Base-by-base conservation (phyloP, 2,329 filamentous ascomycete genomes). In the Colletotrichum kahawae region DNA sequence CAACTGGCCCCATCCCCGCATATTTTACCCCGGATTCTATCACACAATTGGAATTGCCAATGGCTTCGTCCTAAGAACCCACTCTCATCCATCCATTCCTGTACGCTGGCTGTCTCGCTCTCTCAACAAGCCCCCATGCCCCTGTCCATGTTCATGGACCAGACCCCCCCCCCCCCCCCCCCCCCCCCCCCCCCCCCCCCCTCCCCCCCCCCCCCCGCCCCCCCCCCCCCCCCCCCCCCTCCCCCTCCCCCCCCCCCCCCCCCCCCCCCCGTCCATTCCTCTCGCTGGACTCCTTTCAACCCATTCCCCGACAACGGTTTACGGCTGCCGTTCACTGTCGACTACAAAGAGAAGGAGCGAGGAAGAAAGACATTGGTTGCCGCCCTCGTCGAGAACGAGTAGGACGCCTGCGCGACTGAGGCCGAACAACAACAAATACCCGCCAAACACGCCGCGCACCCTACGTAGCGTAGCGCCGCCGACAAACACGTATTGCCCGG, bases 41-140 rank as follows among this genome's bases (percentile, higher is more conserved):
- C 68, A 75, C 69, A 63, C 68, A 62, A 75, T 75, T 43, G 33
- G 36, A 75, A 75, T 75, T 75, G 38, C 56, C 72, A 75, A 72
- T 51, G 56, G 38, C 62, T 63, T 75, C 72, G 54, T 67, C 56
- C 60, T 24, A 38, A 33, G 24, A 27, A 27, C 24, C 54, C 36
- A 36, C 51, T 48, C 43, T 48, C 43, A 21, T 48, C 43, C 43
- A 48, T 48, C 43, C 43, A 48, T 48, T 48, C 31, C 31, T 33
- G 7, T 33, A 10, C 6, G 24, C 24, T 27, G 24, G 24, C 24
- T 27, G 24, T 27, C 24, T 27, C 31, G 12, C 27, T 21, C 21
- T 24, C 34, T 31, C 16, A 56, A 18, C 31, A 29, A 21, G 13
- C 16, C 43, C 38, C 24, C 43, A 43, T 27, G 13, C 60, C 34